Conservation (phyloP, 2,329 filamentous ascomycete species). For the Paracoccidioides lutzii region DNA sequence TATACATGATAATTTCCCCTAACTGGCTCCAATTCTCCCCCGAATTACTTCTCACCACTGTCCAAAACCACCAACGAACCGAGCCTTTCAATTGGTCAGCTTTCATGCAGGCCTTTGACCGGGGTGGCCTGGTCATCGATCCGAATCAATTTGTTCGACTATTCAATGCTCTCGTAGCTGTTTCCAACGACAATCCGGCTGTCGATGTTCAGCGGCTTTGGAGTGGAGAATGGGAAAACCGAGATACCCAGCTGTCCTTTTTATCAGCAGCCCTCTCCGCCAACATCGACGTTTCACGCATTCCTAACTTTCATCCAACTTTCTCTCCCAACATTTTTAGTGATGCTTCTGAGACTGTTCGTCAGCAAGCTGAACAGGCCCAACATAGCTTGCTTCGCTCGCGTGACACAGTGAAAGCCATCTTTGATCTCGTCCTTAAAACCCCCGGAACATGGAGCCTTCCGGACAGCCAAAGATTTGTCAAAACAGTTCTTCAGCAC, state of each 20-base stretch:
- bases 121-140: slow-evolving; percentile 61
- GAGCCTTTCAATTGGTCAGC: slow-evolving; percentile 52
- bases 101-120: slow-evolving; percentile 69
- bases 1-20: slow-evolving; percentile 53
- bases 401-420: slow-evolving; percentile 60
- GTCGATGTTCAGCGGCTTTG: slow-evolving; percentile 83
- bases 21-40: slow-evolving; percentile 51
- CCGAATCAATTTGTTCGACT: slow-evolving; percentile 68
- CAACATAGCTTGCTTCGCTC: slow-evolving; percentile 81
- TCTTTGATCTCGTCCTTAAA: slow-evolving; percentile 50
- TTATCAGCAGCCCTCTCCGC: slow-evolving; percentile 74
- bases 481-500: slow-evolving; percentile 47
- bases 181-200: slow-evolving; percentile 48
- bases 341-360: slow-evolving; percentile 46
- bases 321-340: slow-evolving; percentile 56
- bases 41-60: slow-evolving; percentile 52
- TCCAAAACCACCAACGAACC: slow-evolving; percentile 43
- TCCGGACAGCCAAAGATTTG: slow-evolving; percentile 44
- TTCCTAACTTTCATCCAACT: slow-evolving; percentile 66
- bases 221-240: slow-evolving; percentile 77
- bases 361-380: slow-evolving; percentile 50
- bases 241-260: slow-evolving; percentile 86
- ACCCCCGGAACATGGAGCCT: slow-evolving; percentile 44
- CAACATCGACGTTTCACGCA: slow-evolving; percentile 66
- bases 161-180: slow-evolving; percentile 63